Base-by-base conservation (phyloP, 2,329 filamentous ascomycete genomes). In the Cordyceps tenuipes region DNA sequence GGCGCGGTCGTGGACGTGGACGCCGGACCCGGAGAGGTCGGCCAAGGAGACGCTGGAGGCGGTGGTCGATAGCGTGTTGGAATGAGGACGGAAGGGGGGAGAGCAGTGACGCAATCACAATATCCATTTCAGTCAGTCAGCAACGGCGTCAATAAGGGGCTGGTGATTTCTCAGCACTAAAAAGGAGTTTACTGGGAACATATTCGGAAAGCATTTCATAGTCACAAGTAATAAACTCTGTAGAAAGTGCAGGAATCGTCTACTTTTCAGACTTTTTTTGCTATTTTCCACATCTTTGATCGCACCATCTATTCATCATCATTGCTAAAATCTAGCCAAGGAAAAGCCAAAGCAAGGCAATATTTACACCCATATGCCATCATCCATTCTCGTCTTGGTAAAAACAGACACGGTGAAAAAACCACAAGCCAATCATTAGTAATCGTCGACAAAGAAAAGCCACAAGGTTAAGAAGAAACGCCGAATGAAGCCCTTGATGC, bases 1-100 rank as follows among this genome's bases (percentile, higher is more conserved):
- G 1, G 29, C 29, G 21, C 65, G 62, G 48, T 65, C 63, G 10
- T 74, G 73, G 72, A 64, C 60, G 6, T 75, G 72, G 73, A 63
- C 67, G 0, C 60, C 63, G 0, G 61, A 63, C 15, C 61, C 48
- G 17, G 50, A 57, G 31, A 47, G 0, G 44, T 55, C 17, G 57
- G 64, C 54, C 66, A 69, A 48, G 29, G 46, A 59, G 2, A 60
- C 63, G 17, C 58, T 70, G 17, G 64, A 71, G 10, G 63, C 66
- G 1, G 51, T 70, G 21, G 64, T 73, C 39, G 53, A 58, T 39
- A 56, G 44, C 1, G 62, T 64, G 2, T 21, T 60, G 9, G n/a
- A 36, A 31, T 29, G 31, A 48, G 31, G 21, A 19, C 3, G 17
- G 15, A 4, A 9, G 9, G 7, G 2, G 6, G 6, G 3, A 26